Conservation (phyloP, 768 basidiomycete species). For the Boletus subcaerulescens region DNA sequence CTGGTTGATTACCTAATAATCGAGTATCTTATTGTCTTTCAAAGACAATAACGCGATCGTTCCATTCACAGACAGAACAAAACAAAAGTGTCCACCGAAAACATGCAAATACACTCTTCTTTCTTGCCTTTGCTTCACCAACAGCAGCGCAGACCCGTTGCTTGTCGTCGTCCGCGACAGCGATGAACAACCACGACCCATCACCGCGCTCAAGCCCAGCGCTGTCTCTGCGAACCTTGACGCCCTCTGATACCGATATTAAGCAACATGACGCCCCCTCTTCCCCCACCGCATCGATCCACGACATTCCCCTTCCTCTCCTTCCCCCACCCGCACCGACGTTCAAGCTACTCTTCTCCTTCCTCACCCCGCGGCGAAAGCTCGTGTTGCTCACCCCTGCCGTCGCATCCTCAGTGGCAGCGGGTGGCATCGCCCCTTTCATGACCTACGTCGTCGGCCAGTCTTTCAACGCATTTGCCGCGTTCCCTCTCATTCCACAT, state of each 20-base stretch:
- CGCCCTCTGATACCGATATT: conserved; percentile 18
- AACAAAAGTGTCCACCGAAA: conserved; percentile 4
- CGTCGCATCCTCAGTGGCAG: conserved; percentile 52
- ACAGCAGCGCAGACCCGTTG: conserved; percentile 7
- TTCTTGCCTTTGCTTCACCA: conserved; percentile 13
- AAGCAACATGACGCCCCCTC: conserved; percentile 13
- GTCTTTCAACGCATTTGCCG: conserved; percentile 69
- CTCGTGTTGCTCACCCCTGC: conserved; percentile 63
- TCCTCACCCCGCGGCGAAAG: conserved; percentile 55
- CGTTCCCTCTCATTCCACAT: conserved; percentile 45
- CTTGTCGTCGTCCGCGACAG: conserved; percentile 28
- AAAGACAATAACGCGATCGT: conserved; percentile 17
- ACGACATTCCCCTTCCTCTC: conserved; percentile 17
- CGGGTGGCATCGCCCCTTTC: conserved; percentile 76
- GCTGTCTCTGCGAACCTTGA: conserved; percentile 19
- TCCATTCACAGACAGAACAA: conserved; percentile 23
- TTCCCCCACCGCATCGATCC: conserved; percentile 13
- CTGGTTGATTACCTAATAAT: conserved; percentile 11
- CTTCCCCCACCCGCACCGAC: conserved; percentile 46
- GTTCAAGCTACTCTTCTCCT: conserved; percentile 63
- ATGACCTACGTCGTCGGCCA: conserved; percentile 83
- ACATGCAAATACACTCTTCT: background rate
- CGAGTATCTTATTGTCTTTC: conserved; percentile 22
- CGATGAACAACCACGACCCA: conserved; percentile 34
- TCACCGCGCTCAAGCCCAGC: conserved; percentile 3